Percentiles rank a stretch among this genome's conserved stretches.
phyloP scores from a whole-genome alignment of 352 stramenopile genomes.

The Globisporangium ultimum region DNA sequence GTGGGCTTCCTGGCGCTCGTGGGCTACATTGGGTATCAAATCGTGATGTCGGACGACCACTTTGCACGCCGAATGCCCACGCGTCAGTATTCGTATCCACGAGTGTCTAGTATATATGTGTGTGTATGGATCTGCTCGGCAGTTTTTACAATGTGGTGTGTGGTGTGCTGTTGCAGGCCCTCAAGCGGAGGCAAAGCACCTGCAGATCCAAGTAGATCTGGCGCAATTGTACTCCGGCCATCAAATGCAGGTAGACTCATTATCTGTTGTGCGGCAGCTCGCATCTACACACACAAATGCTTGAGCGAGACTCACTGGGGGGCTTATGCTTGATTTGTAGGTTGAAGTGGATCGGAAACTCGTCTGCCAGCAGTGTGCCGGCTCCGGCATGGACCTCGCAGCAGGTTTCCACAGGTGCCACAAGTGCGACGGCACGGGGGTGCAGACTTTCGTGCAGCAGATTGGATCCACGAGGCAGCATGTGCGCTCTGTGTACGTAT shows the following conservation, averaged over 20 bases:
- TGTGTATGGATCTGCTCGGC: too few relatives aligned
- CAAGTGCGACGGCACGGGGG: constrained; percentile 31
- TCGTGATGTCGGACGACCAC: constrained; percentile 6
- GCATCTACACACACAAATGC: background rate
- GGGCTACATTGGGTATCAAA: constrained; percentile 12
- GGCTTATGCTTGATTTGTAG: constrained; percentile 1
- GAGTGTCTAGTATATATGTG: background rate
- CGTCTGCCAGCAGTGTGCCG: constrained; percentile 38
- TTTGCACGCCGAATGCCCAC: background rate
- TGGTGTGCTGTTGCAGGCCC: constrained; percentile 12
- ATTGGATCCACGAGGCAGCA: constrained; percentile 40
- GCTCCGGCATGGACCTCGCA: constrained; percentile 27
- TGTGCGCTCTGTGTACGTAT: constrained; percentile 27
- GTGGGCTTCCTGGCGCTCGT: constrained; percentile 18
- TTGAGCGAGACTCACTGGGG: background rate
- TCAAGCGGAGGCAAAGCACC: constrained; percentile 31
- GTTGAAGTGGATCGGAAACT: constrained; percentile 24
- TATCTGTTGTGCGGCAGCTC: background rate
- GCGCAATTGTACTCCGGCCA: constrained; percentile 37
- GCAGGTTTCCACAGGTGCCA: constrained; percentile 40
- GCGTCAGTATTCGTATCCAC: background rate
- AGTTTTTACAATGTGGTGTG: background rate
- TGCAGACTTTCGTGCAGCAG: constrained; percentile 31
- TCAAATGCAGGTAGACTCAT: constrained; percentile 13
- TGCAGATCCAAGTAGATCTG: constrained; percentile 28